phyloP scores from a whole-genome alignment of 768 basidiomycete genomes.

The Tylopilus vinaceipallidus region DNA sequence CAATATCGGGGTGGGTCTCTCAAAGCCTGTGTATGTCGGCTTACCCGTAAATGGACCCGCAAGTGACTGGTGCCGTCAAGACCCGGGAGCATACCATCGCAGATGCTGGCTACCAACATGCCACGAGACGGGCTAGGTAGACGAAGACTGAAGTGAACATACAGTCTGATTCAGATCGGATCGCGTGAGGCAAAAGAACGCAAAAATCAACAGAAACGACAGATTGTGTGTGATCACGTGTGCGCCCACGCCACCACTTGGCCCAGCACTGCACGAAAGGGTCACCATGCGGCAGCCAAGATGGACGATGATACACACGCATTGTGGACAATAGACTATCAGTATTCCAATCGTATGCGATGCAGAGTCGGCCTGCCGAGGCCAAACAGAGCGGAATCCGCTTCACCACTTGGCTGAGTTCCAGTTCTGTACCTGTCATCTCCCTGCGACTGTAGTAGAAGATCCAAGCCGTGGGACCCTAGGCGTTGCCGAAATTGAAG shows the following conservation, averaged over 20 bases:
- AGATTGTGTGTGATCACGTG: constrained; percentile 8
- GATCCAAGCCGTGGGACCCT: constrained; percentile 1
- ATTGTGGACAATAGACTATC: constrained; percentile 6
- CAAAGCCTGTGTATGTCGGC: background rate
- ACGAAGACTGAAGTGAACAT: constrained; percentile 7
- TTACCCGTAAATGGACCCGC: constrained; percentile 9
- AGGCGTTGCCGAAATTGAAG: background rate
- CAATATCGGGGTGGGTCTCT: background rate
- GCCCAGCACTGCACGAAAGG: constrained; percentile 2
- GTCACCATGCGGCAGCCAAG: background rate
- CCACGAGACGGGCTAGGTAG: constrained; percentile 9
- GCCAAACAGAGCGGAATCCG: constrained; percentile 1
- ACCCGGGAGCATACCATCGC: constrained; percentile 11
- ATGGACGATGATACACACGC: constrained; percentile 1
- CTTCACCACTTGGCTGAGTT: background rate
- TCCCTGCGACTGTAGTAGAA: constrained; percentile 4
- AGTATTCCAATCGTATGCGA: constrained; percentile 2
- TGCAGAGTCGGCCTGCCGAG: constrained; percentile 1
- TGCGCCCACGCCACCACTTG: constrained; percentile 8
- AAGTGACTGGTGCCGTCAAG: constrained; percentile 11
- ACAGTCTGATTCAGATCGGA: constrained; percentile 6
- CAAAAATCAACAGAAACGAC: constrained; percentile 17
- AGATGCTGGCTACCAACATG: constrained; percentile 7
- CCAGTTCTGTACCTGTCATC: constrained; percentile 1
- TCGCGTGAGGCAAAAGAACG: constrained; percentile 15